phyloP scores from a whole-genome alignment of 495 filamentous ascomycete genomes.

The Tetracladium setigerum region DNA sequence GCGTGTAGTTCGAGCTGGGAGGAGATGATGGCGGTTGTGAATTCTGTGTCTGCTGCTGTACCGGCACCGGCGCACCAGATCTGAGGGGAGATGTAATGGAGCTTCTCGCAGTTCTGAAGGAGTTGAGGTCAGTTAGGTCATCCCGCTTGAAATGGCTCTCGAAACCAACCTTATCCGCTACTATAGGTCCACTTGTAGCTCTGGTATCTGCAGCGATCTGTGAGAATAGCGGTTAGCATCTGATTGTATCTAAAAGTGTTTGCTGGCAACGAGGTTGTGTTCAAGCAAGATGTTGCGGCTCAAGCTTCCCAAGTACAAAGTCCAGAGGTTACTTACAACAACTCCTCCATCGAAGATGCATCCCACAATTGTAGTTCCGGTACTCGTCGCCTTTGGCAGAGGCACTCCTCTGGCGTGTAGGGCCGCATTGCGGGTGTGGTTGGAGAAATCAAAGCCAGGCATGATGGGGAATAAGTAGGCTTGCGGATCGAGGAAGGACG shows the following conservation, averaged over 20 bases:
- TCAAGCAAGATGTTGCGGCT: conserved; percentile 4
- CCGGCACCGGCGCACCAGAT: conserved; percentile 99
- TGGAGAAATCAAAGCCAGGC: conserved; percentile 99
- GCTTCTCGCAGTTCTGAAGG: conserved; percentile 91
- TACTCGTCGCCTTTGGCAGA: conserved; percentile 94
- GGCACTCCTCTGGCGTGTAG: conserved; percentile 90
- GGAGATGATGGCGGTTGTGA: conserved; percentile 96
- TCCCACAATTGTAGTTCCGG: conserved; percentile 98
- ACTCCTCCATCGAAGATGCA: conserved; percentile 96
- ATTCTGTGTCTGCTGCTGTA: conserved; percentile 97
- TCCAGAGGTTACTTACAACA: conserved; percentile 50
- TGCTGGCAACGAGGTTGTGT: background rate
- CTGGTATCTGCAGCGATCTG: conserved; percentile 95
- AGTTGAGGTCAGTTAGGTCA: conserved; percentile 1
- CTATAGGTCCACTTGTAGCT: conserved; percentile 95
- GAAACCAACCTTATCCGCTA: conserved; percentile 81
- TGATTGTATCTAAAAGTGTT: conserved; percentile 5
- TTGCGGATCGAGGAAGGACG: no score
- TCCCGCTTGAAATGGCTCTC: background rate
- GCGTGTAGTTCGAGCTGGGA: conserved; percentile 97
- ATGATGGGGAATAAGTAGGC: conserved; percentile 37
- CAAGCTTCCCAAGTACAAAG: background rate
- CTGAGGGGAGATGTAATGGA: conserved; percentile 96
- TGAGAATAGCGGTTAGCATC: conserved; percentile 1
- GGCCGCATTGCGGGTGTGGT: conserved; percentile 96